Percentiles rank a stretch among this genome's conserved stretches.
Conservation (phyloP, 2,329 filamentous ascomycete species). For the Alternaria arbusti region DNA sequence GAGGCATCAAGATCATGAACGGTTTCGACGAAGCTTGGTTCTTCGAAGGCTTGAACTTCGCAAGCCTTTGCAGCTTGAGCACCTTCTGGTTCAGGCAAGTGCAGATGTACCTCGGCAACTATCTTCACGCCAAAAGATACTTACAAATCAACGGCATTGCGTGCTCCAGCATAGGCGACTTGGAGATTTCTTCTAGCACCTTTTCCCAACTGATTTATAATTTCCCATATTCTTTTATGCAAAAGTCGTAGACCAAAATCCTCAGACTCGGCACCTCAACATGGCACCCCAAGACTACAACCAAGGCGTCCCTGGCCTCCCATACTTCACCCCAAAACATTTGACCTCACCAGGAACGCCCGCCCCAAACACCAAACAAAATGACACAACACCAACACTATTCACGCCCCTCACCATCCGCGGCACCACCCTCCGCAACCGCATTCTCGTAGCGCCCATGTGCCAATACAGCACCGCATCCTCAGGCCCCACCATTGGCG, state of each 20-base stretch:
- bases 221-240: background rate
- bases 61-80: background rate
- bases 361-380: conserved; percentile 8
- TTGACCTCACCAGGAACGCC: conserved; percentile 49
- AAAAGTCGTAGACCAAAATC: background rate
- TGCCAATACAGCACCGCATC: conserved; percentile 46
- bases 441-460: conserved; percentile 49
- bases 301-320: conserved; percentile 31
- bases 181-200: background rate
- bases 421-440: conserved; percentile 43
- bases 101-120: conserved; percentile 19
- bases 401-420: conserved; percentile 48
- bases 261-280: background rate
- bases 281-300: conserved; percentile 41
- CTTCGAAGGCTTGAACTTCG: background rate
- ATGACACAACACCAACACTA: conserved; percentile 32
- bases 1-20: background rate
- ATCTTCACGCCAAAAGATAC: background rate
- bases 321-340: conserved; percentile 57
- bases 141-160: conserved; percentile 22
- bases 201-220: background rate
- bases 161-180: background rate
- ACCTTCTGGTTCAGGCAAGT: background rate
- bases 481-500: conserved; percentile 44
- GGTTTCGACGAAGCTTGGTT: background rate